Evolutionary conservation across 768 basidiomycete genomes (phyloP), one percentile per base, ranked within the genome.

Genomic region (Boletus coccyginus): DNA sequence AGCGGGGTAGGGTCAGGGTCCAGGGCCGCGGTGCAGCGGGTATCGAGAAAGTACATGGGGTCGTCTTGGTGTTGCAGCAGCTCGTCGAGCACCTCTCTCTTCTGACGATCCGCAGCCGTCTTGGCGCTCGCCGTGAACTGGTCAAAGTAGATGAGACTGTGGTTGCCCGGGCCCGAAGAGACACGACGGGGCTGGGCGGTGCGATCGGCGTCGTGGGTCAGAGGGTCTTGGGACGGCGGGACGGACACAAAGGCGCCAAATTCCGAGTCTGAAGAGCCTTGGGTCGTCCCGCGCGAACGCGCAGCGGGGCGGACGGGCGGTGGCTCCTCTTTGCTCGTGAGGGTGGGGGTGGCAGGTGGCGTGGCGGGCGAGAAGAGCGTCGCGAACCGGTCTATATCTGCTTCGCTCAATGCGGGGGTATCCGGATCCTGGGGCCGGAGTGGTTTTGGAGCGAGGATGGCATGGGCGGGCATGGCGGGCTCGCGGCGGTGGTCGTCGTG

Each of bases 11-110:
- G 5, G 1, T 35, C 27, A 27, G 27, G 27, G 27, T 27, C 27
- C 3, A 27, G 27, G 27, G 27, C 3, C 27, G 27, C 6, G 27
- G 27, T 27, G 27, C 3, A 27, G 27, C 6, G 27, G 58, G 58
- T n/a, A 53, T 65, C 44, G 53, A 83, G 54, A 75, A 84, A 86
- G 65, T 84, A 87, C 61, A 89, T 67, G 2, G 87, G 87, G 66
- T 90, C 87, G 49, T 88, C 85, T 68, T 90, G 81, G 56, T 87
- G 82, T 56, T 77, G 62, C 38, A 90, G 66, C 36, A 90, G 68
- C 65, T 91, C 88, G 44, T 86, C 81, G 47, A 90, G 72, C 7
- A 90, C 72, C 24, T 71, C 76, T 53, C 77, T 77, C 56, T 81
- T 75, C 48, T 78, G 83, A 39, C 73, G 75, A 49, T 82, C 81